These are phyloP conservation scores for Aegilops longissima DNA, from an alignment of 176 grass and related monocot species.

Conservation along the genomic window DNA sequence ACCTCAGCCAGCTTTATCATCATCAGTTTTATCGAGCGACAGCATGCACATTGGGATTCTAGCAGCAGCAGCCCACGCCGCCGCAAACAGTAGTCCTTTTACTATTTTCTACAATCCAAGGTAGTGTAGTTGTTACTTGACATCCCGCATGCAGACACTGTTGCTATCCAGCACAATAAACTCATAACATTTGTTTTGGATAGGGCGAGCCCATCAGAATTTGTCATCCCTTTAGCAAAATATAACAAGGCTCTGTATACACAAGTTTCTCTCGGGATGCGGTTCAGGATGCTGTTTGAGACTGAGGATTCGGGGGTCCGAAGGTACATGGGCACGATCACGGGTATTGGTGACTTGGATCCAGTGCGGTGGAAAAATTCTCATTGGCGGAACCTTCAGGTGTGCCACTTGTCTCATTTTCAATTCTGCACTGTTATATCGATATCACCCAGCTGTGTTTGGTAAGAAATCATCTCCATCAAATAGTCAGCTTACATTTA, in stretches of 20 bases:
- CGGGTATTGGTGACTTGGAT: constrained; percentile 94
- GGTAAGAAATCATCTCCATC: background rate
- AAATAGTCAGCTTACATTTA: constrained; percentile 1
- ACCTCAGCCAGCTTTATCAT: constrained; percentile 87
- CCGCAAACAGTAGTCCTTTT: constrained; percentile 88
- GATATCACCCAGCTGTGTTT: constrained; percentile 1
- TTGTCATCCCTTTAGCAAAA: constrained; percentile 93
- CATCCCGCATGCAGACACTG: background rate
- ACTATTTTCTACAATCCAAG: constrained; percentile 99
- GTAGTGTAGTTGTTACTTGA: constrained; percentile 47
- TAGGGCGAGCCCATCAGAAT: constrained; percentile 95
- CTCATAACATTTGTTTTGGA: constrained; percentile 17
- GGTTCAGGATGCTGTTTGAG: constrained; percentile 98
- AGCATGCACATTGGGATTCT: constrained; percentile 99
- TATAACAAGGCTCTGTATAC: constrained; percentile 97
- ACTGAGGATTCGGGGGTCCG: constrained; percentile 96
- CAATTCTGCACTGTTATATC: background rate
- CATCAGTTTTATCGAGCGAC: constrained; percentile 95
- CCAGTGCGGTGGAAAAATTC: constrained; percentile 87
- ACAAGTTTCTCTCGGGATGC: constrained; percentile 96
- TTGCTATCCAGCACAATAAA: background rate
- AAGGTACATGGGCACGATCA: constrained; percentile 97
- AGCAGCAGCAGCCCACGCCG: constrained; percentile 94
- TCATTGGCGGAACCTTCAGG: constrained; percentile 99
- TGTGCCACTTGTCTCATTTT: constrained; percentile 19